These are phyloP conservation scores for Agrocybe praecox DNA, from an alignment of 768 basidiomycete species.

Conservation along the genomic window DNA sequence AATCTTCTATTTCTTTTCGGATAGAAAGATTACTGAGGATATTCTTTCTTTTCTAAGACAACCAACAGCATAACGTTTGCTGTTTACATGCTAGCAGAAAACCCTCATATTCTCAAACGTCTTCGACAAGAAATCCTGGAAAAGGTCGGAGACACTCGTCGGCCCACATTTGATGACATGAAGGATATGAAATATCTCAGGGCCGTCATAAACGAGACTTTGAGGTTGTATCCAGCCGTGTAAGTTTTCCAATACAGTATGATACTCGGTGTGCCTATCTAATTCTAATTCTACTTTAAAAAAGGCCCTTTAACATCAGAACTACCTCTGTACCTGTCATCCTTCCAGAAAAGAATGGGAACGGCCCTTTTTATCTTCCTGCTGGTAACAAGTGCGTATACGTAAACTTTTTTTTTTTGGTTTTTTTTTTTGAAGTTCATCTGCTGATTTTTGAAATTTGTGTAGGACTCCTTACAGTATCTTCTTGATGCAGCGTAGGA, in stretches of 20 bases:
- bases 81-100: slow-evolving; percentile 54
- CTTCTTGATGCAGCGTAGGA: slow-evolving; percentile 61
- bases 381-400: slow-evolving; percentile 15
- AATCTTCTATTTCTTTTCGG: neutral
- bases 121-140: slow-evolving; percentile 54
- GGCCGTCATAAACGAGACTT: slow-evolving; percentile 59
- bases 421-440: no score
- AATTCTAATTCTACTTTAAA: neutral
- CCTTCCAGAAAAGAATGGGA: slow-evolving; percentile 28
- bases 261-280: no score
- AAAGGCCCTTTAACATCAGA: slow-evolving; percentile 38
- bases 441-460: neutral
- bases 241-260: slow-evolving; percentile 22
- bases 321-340: slow-evolving; percentile 19
- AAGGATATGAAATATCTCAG: slow-evolving; percentile 60
- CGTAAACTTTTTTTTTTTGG: neutral
- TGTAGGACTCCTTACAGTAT: slow-evolving; percentile 47
- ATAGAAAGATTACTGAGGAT: neutral
- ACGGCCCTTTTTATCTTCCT: slow-evolving; percentile 41
- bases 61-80: slow-evolving; percentile 55
- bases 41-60: slow-evolving; percentile 31
- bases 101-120: slow-evolving; percentile 45
- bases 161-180: slow-evolving; percentile 58
- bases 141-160: slow-evolving; percentile 41
- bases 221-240: slow-evolving; percentile 57